Conservation (phyloP, 768 basidiomycete species). For the Antrodiella citrinella region DNA sequence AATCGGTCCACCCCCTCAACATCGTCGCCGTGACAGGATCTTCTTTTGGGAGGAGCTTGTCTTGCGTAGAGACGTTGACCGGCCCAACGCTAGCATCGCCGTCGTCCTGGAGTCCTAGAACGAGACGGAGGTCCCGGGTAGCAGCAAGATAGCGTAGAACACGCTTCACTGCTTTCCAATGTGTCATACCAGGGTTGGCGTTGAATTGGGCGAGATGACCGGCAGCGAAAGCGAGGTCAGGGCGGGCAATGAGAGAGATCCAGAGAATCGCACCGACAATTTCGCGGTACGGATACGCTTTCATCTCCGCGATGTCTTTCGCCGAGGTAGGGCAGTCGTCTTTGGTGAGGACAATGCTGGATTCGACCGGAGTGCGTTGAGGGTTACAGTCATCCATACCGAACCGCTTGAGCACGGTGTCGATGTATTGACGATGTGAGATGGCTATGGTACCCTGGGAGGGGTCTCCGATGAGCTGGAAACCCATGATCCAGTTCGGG, state of each 20-base stretch:
- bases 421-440: conserved; percentile 18
- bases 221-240: conserved; percentile 10
- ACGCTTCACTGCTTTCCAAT: conserved; percentile 15
- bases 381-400: conserved; percentile 13
- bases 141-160: conserved; percentile 19
- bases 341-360: conserved; percentile 8
- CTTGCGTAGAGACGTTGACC: too few species aligned
- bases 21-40: too few species aligned
- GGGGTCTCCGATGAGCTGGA: conserved; percentile 7
- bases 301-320: not conserved
- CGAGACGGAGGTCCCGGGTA: conserved; percentile 8
- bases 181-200: conserved; percentile 11
- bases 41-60: too few species aligned
- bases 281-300: conserved; percentile 1
- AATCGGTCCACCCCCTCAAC: conserved; percentile 1
- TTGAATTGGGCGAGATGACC: conserved; percentile 10
- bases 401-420: conserved; percentile 14
- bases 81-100: not conserved
- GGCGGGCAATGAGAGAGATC: conserved; percentile 15
- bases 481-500: not conserved
- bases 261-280: conserved; percentile 23
- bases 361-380: conserved; percentile 18
- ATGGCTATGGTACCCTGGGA: conserved; percentile 12
- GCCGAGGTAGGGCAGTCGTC: conserved; percentile 1
- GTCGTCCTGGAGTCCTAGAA: not conserved